Evolutionary conservation across 257 asterid species (phyloP).

Genomic region (Solanum corneliomulleri): DNA sequence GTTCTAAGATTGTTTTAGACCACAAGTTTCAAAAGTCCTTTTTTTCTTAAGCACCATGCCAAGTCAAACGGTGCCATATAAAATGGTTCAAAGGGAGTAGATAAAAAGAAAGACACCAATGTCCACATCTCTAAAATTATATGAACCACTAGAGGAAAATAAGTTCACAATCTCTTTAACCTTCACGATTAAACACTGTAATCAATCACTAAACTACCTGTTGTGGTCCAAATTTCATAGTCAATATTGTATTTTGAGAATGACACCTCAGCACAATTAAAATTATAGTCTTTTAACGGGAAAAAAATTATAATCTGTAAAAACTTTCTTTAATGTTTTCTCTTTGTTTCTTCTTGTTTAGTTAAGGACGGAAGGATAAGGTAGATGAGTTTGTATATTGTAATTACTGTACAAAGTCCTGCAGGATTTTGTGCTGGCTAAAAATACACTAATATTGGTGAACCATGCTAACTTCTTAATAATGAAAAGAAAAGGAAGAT

Average conservation of each 20-base stretch:
- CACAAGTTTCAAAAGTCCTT: neutral
- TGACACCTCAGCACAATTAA: neutral
- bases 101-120: neutral
- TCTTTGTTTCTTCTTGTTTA: neutral
- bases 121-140: neutral
- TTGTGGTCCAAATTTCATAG: neutral
- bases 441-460: neutral
- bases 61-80: neutral
- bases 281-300: no score
- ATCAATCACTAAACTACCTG: neutral
- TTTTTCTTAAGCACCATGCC: neutral
- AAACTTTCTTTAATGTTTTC: neutral
- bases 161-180: neutral
- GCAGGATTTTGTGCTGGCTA: neutral
- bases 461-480: neutral
- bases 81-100: neutral
- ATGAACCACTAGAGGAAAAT: neutral
- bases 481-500: neutral
- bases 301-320: neutral
- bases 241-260: neutral
- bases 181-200: neutral
- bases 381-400: neutral
- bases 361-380: neutral
- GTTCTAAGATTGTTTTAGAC: neutral
- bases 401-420: neutral